Evolutionary conservation across 345 rosid species (phyloP).

Genomic region (Eucalyptus cladocalyx): DNA sequence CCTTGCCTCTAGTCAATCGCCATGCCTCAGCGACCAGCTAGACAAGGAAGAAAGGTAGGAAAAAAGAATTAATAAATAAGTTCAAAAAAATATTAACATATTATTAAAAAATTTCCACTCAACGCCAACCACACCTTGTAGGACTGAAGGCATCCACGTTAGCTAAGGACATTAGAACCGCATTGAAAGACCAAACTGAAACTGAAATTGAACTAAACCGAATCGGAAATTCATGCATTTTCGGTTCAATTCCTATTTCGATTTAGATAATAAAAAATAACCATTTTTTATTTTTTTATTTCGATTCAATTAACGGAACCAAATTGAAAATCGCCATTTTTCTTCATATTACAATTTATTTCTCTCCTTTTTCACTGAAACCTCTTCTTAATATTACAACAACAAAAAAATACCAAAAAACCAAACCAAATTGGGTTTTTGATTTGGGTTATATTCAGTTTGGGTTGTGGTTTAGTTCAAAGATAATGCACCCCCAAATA

Average conservation of each 20-base stretch:
- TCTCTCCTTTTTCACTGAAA: neutral
- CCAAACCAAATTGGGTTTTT: neutral
- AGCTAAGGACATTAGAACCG: too few relatives aligned
- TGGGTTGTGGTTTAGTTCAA: neutral
- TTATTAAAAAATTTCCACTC: neutral
- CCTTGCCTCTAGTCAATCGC: neutral
- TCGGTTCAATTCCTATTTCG: too few relatives aligned
- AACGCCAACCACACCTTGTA: neutral
- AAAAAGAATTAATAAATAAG: too few relatives aligned
- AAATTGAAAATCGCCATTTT: accelerated
- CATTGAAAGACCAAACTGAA: too few relatives aligned
- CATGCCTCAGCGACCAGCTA: accelerated
- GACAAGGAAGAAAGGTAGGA: neutral
- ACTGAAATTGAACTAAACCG: neutral
- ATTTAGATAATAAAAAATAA: neutral
- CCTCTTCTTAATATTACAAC: neutral
- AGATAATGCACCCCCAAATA: neutral
- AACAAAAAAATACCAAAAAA: neutral
- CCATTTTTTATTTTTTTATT: too few relatives aligned
- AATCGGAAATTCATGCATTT: neutral
- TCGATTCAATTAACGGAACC: too few relatives aligned
- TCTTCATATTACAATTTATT: too few relatives aligned
- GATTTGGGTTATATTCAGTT: neutral
- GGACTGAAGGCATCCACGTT: neutral
- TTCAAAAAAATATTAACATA: too few relatives aligned